Evolutionary conservation across 768 basidiomycete genomes (phyloP).

Genomic region (Krasilnikovozyma curviuscula): DNA sequence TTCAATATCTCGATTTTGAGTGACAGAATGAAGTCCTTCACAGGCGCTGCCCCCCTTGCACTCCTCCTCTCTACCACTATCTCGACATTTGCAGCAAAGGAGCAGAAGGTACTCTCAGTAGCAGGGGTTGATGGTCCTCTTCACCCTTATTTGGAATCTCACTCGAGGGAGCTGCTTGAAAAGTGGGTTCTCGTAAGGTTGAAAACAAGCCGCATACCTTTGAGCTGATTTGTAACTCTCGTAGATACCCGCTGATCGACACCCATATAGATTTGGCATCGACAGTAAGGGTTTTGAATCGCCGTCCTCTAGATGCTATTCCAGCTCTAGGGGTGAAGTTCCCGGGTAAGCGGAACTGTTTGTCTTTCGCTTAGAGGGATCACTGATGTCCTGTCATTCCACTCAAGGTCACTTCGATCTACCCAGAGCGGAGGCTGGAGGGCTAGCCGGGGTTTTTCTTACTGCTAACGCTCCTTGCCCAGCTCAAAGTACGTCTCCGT

Average conservation of each 20-base stretch:
- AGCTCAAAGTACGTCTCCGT: not conserved
- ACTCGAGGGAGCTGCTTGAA: not conserved
- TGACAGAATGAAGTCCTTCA: too few relatives aligned
- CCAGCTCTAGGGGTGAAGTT: not conserved
- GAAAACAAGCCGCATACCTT: too few relatives aligned
- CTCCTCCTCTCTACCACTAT: too few relatives aligned
- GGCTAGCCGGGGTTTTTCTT: conserved; percentile 8
- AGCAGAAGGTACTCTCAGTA: too few relatives aligned
- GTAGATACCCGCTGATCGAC: conserved; percentile 9
- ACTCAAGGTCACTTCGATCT: conserved; percentile 13
- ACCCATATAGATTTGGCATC: conserved; percentile 10
- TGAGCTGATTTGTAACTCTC: too few relatives aligned
- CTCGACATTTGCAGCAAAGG: too few relatives aligned
- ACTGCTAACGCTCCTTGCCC: conserved; percentile 8
- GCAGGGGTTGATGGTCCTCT: not conserved
- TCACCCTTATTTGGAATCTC: not conserved
- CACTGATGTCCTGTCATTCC: not conserved
- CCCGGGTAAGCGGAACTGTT: not conserved
- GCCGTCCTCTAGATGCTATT: conserved; percentile 5
- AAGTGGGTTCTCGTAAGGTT: too few relatives aligned
- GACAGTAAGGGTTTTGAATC: conserved; percentile 2
- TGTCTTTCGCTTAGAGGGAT: not conserved
- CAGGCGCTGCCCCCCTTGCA: too few relatives aligned
- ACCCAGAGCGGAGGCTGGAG: conserved; percentile 6
- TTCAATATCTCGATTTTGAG: too few relatives aligned